Percentiles rank a stretch among this genome's conserved stretches.
phyloP scores from a whole-genome alignment of 176 grass and related monocot genomes.

The Eleusine indica region DNA sequence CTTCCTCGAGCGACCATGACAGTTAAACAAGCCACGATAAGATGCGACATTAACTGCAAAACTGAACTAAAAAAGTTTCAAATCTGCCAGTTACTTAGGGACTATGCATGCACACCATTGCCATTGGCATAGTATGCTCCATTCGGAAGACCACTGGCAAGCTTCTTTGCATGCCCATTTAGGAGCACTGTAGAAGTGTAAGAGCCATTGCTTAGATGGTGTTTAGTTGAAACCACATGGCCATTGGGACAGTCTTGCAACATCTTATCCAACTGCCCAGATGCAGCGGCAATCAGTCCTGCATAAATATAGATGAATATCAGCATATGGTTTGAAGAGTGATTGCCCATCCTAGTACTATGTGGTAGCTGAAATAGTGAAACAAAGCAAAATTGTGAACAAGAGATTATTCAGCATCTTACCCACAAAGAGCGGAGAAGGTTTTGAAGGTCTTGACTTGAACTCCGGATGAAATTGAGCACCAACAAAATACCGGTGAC shows the following conservation, averaged over 20 bases:
- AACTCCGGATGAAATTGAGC: constrained; percentile 99
- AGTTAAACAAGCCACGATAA: constrained; percentile 47
- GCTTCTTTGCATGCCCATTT: constrained; percentile 75
- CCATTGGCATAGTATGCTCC: constrained; percentile 72
- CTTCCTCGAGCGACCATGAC: constrained; percentile 61
- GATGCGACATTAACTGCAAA: constrained; percentile 47
- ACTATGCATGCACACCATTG: constrained; percentile 74
- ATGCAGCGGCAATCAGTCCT: constrained; percentile 86
- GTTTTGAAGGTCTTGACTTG: constrained; percentile 89
- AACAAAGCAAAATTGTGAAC: not conserved
- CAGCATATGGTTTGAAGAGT: constrained; percentile 1
- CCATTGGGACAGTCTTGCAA: constrained; percentile 39
- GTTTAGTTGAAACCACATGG: constrained; percentile 19
- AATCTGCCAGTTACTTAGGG: constrained; percentile 29
- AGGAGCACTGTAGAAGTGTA: constrained; percentile 32
- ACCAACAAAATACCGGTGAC: constrained; percentile 80
- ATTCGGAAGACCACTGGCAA: constrained; percentile 54
- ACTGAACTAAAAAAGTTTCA: constrained; percentile 25
- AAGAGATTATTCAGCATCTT: constrained; percentile 26
- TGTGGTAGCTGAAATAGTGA: not conserved
- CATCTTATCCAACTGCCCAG: constrained; percentile 60
- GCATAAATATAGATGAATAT: constrained; percentile 33
- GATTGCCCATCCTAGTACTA: not conserved
- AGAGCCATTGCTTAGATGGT: constrained; percentile 47
- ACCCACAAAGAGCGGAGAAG: constrained; percentile 94